These are phyloP conservation scores for Myxozyma kluyveri DNA, from an alignment of 805 yeast species.

Conservation along the genomic window DNA sequence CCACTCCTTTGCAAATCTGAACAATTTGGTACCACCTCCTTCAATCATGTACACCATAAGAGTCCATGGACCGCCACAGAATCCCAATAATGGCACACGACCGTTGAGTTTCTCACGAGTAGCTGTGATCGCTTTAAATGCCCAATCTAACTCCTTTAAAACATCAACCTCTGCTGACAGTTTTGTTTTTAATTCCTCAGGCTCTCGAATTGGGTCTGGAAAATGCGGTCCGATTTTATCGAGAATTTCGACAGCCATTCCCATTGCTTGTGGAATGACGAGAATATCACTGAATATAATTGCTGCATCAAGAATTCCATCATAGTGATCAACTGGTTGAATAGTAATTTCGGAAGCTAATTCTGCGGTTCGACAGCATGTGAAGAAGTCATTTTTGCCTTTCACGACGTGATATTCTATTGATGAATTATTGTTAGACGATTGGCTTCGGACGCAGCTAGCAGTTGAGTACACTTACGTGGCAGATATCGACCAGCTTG, in stretches of 20 bases:
- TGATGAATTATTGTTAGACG: conserved; percentile 44
- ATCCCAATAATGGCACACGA: conserved; percentile 90
- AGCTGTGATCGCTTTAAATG: conserved; percentile 84
- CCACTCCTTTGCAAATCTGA: conserved; percentile 90
- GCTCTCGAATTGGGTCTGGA: conserved; percentile 77
- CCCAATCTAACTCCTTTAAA: conserved; percentile 81
- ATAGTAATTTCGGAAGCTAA: conserved; percentile 91
- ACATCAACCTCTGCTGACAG: conserved; percentile 68
- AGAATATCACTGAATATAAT: conserved; percentile 93
- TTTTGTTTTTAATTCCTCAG: conserved; percentile 54
- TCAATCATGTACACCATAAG: conserved; percentile 94
- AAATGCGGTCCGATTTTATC: conserved; percentile 95
- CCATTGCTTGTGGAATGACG: conserved; percentile 98
- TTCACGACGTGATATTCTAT: conserved; percentile 90
- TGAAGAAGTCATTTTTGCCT: conserved; percentile 83
- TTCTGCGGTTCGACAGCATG: conserved; percentile 92
- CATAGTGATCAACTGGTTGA: conserved; percentile 88
- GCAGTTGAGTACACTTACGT: conserved; percentile 26
- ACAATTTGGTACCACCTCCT: conserved; percentile 84
- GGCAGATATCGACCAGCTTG: conserved; percentile 90
- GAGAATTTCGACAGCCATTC: conserved; percentile 88
- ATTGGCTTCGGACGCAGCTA: too few relatives aligned
- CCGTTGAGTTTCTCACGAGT: conserved; percentile 87
- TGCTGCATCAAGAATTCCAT: conserved; percentile 92
- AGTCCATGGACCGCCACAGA: conserved; percentile 98